These are phyloP conservation scores for Simplicillium sp. DNA, from an alignment of 2,329 filamentous ascomycete genomes.

Conservation along the genomic window DNA sequence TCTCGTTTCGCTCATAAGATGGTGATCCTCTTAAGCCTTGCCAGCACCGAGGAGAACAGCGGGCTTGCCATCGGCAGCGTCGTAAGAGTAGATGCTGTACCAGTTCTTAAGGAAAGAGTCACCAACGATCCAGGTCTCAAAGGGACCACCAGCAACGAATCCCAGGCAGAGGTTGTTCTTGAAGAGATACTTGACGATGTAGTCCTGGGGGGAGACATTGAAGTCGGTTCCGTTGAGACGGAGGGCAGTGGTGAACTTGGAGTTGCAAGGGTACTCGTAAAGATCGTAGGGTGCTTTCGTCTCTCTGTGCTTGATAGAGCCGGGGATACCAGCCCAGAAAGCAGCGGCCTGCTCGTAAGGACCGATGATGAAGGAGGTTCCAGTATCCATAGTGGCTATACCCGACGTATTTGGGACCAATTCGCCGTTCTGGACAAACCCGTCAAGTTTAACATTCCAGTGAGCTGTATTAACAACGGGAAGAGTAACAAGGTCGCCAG, in stretches of 20 bases:
- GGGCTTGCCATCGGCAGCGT: neutral
- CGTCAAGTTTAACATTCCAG: neutral
- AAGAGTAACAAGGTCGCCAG: constrained; percentile 17
- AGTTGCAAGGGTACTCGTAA: neutral
- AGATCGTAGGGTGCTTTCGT: too few relatives aligned
- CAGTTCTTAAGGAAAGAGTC: neutral
- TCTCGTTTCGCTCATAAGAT: too few relatives aligned
- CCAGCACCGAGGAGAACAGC: neutral
- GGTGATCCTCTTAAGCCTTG: too few relatives aligned
- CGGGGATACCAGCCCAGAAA: neutral
- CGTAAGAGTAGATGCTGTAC: neutral
- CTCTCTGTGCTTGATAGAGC: too few relatives aligned
- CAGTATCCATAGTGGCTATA: neutral
- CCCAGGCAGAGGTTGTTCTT: neutral
- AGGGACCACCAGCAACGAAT: neutral
- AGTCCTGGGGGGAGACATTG: neutral
- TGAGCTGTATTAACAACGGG: neutral
- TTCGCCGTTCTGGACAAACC: neutral
- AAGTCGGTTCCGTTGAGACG: neutral
- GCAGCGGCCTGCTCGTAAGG: neutral
- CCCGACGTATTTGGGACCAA: neutral
- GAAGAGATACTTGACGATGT: neutral
- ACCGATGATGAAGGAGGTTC: neutral
- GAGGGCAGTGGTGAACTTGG: neutral
- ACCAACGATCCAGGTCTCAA: neutral